Conservation (phyloP, 495 filamentous ascomycete genomes). For the Xylaria palmicola region DNA sequence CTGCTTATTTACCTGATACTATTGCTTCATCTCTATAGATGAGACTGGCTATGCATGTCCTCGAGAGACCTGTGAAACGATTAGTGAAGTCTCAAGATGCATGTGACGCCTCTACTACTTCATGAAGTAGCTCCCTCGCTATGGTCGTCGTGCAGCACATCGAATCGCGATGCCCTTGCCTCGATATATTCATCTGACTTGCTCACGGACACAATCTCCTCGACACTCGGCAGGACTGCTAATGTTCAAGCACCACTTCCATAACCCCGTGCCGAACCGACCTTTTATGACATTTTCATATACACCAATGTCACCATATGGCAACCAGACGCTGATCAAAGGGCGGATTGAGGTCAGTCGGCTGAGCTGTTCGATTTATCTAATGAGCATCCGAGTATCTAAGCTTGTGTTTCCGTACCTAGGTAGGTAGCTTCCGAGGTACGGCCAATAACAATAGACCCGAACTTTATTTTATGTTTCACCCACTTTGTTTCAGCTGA, state of each 20-base stretch:
- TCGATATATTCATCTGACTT: slow-evolving; percentile 23
- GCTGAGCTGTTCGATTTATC: background rate
- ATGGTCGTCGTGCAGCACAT: slow-evolving; percentile 19
- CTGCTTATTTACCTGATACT: too few relatives aligned
- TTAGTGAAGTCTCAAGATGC: background rate
- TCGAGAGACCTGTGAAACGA: slow-evolving; percentile 5
- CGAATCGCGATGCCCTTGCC: slow-evolving; percentile 24
- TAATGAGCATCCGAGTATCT: background rate
- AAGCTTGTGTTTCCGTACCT: background rate
- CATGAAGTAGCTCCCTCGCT: slow-evolving; percentile 31
- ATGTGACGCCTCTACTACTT: slow-evolving; percentile 18
- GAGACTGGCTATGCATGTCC: too few relatives aligned
- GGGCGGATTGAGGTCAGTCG: background rate
- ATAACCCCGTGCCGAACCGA: slow-evolving; percentile 1
- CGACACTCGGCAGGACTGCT: slow-evolving; percentile 25
- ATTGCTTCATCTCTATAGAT: too few relatives aligned
- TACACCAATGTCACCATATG: background rate
- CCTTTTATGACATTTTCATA: slow-evolving; percentile 7
- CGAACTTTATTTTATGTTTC: background rate
- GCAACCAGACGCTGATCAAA: background rate
- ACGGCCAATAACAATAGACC: background rate
- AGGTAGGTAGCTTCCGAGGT: background rate
- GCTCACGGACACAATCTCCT: slow-evolving; percentile 16
- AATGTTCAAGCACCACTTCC: slow-evolving; percentile 8
- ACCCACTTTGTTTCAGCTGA: background rate